Conservation (phyloP, 306 rosid genomes). For the Ceratonia siliqua region DNA sequence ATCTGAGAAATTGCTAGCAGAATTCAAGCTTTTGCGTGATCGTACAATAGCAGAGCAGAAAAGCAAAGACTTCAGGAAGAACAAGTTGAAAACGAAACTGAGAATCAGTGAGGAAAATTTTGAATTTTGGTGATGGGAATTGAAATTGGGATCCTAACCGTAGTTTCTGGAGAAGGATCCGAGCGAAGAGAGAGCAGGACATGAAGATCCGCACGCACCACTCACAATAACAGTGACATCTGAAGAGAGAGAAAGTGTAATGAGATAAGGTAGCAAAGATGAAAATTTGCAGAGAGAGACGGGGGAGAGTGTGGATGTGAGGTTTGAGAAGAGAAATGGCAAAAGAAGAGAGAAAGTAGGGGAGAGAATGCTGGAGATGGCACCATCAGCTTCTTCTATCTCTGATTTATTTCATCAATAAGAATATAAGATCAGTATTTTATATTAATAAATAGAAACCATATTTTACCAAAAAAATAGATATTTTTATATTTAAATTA, state of each 20-base stretch:
- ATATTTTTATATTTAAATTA: no score
- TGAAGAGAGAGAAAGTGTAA: background rate
- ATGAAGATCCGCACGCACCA: conserved; percentile 38
- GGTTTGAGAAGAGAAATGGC: conserved; percentile 27
- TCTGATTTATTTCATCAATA: background rate
- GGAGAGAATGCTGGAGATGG: conserved; percentile 31
- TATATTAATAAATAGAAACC: no score
- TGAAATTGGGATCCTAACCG: conserved; percentile 41
- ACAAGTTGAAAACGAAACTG: background rate
- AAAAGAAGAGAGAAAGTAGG: conserved; percentile 32
- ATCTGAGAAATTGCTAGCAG: conserved; percentile 18
- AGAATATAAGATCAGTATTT: background rate
- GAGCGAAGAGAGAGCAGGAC: conserved; percentile 41
- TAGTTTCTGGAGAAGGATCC: conserved; percentile 41
- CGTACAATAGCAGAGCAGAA: background rate
- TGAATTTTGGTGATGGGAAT: background rate
- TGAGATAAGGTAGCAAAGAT: background rate
- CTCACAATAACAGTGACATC: conserved; percentile 3
- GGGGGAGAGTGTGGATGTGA: conserved; percentile 5
- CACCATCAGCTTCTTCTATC: conserved; percentile 5
- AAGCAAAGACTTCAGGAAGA: background rate
- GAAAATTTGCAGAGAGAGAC: conserved; percentile 5
- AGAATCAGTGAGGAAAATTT: conserved; percentile 9
- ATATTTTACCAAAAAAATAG: no score
- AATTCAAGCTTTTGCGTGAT: background rate